phyloP scores from a whole-genome alignment of 2,329 filamentous ascomycete genomes.

The Fusarium vanettenii region DNA sequence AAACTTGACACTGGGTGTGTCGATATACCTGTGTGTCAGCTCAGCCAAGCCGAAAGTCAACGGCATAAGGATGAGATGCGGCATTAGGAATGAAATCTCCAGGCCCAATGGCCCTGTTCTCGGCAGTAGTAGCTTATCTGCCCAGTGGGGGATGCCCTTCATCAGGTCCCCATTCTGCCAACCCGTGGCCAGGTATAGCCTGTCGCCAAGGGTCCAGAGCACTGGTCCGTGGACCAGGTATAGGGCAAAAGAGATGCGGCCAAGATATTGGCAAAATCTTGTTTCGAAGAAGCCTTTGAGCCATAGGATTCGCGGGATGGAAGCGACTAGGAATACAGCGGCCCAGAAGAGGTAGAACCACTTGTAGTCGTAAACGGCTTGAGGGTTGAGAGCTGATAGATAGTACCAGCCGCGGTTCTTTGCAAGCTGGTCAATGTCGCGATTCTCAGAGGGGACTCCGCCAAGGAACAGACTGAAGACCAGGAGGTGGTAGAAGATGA shows the following conservation, averaged over 20 bases:
- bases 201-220: slow-evolving; percentile 69
- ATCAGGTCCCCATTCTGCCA: slow-evolving; percentile 62
- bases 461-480: slow-evolving; percentile 66
- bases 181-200: slow-evolving; percentile 71
- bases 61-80: slow-evolving; percentile 70
- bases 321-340: slow-evolving; percentile 65
- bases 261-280: slow-evolving; percentile 70
- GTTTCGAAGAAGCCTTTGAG: slow-evolving; percentile 69
- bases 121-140: slow-evolving; percentile 65
- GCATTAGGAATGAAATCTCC: slow-evolving; percentile 68
- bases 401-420: slow-evolving; percentile 70
- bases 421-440: slow-evolving; percentile 60
- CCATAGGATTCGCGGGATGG: slow-evolving; percentile 67
- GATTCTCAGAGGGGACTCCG: slow-evolving; percentile 67
- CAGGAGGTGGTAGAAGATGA: slow-evolving; percentile 66
- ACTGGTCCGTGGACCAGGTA: slow-evolving; percentile 75
- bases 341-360: slow-evolving; percentile 77
- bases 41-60: slow-evolving; percentile 70
- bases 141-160: slow-evolving; percentile 66
- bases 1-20: slow-evolving; percentile 70
- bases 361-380: slow-evolving; percentile 73
- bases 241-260: slow-evolving; percentile 70
- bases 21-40: slow-evolving; percentile 64
- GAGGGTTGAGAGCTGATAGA: slow-evolving; percentile 70
- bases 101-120: slow-evolving; percentile 68